Percentiles rank a stretch among this genome's conserved stretches.
These are phyloP conservation scores for Datisca glomerata DNA, from an alignment of 306 rosid genomes.

Conservation along the genomic window DNA sequence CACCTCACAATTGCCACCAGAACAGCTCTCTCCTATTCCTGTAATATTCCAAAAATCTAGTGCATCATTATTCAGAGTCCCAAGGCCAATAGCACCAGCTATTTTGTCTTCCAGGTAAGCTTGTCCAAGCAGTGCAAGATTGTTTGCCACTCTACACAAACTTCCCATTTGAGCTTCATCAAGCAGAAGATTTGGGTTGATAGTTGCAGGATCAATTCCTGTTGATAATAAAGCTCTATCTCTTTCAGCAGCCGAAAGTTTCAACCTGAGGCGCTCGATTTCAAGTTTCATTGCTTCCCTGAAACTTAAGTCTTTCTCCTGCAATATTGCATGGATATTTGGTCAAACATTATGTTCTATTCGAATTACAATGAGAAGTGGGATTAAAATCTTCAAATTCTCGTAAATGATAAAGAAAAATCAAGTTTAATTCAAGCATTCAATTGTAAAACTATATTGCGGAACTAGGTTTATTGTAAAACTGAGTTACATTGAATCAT, in stretches of 20 bases:
- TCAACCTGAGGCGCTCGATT: conserved; percentile 76
- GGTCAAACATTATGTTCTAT: conserved; percentile 4
- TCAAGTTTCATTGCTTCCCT: conserved; percentile 90
- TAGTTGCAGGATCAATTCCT: conserved; percentile 76
- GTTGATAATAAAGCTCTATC: conserved; percentile 69
- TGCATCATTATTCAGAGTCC: conserved; percentile 40
- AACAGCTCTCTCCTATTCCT: conserved; percentile 64
- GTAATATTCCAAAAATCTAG: conserved; percentile 84
- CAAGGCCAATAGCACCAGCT: conserved; percentile 78
- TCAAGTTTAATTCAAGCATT: no score
- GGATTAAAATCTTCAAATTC: no score
- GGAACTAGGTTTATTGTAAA: no score
- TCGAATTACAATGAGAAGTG: background rate
- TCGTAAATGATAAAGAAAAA: no score
- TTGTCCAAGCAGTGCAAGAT: conserved; percentile 82
- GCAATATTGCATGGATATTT: conserved; percentile 16
- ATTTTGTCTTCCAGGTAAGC: conserved; percentile 79
- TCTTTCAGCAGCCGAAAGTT: conserved; percentile 98
- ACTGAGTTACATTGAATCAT: no score
- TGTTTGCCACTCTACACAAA: conserved; percentile 62
- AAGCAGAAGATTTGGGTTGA: conserved; percentile 72
- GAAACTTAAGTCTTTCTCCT: conserved; percentile 57
- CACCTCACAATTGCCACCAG: conserved; percentile 76
- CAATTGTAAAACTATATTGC: no score
- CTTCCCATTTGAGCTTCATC: conserved; percentile 64